Base-by-base conservation (phyloP, 805 yeast species). In the Metschnikowia chrysomelidarum region DNA sequence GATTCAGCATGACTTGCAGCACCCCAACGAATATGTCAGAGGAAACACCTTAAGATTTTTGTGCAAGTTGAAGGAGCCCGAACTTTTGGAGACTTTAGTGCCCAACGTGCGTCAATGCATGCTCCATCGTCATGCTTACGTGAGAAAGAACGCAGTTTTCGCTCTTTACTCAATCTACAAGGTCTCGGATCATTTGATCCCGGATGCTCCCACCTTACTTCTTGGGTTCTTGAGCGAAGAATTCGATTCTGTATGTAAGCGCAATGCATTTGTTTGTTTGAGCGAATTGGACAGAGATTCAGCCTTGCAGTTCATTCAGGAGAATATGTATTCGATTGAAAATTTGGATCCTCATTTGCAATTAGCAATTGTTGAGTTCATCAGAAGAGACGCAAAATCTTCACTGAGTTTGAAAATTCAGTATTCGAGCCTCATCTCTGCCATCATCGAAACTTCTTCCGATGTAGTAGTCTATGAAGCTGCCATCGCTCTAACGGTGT, bases 71-170 rank as follows among this genome's bases (percentile, higher is more conserved):
- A 83, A 80, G 56, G 98, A 93, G 66, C 83, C 94, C 2, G 98
- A 93, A 60, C 75, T 93, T 46, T 74, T 93, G 57, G 98, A 94
- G 64, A 95, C 97, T 34, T 75, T 93, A 62, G 93, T 93, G 26
- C 96, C 98, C 19, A 81, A 93, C 26, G 89, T 88, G 28, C 78
- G 96, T 53, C 78, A 79, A 40, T 88, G 97, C 67, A 71, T 94
- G 51, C 95, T 87, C 49, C 96, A 93, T 64, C 83, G 98, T 50
- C 98, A 93, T 63, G 95, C 98, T 7, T 93, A 94, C 56, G 98
- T 93, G 44, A 82, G 99, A 59, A 93, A 93, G 62, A 91, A 93
- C 58, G 98, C 98, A 5, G 89, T 87, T 15, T 82, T 91, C 62
- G 95, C 98, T 26, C 78, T 93, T 40, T 77, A 75, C 51, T 80